Evolutionary conservation across 2,329 filamentous ascomycete species (phyloP), one percentile per base, ranked within the genome.

Genomic region (Pseudocercospora ulei): DNA sequence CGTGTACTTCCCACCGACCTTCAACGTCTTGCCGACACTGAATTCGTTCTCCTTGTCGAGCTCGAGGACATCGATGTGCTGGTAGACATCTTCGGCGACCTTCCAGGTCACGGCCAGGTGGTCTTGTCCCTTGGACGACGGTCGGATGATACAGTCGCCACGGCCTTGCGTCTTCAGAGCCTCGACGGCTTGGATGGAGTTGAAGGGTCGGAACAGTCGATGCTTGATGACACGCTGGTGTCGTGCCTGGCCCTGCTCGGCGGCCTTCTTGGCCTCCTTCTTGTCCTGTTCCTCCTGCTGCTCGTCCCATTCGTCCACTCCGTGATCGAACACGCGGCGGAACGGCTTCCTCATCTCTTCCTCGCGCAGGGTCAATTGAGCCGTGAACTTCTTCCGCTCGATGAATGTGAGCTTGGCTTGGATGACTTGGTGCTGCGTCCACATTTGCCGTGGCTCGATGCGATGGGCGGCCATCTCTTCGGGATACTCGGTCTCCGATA

Each of bases 41-140:
- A 95, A 96, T 60, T 96, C 88, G 47, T 86, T 96, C 47, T 94
- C 85, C 65, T 98, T 98, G 62, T 93, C 84, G 56, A 98, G 71
- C 65, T 98, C 90, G 24, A 98, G 72, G 20, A 98, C 88, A 62
- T 98, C 90, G 48, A 98, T 84, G 62, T 98, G 90, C 64, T 98
- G 87, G 61, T 87, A 98, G n/a, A 96, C 78, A 43, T 82, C 81
- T 59, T 96, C 86, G 1, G 85, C 81, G 8, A 98, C 87, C 68
- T 98, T 98, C 90, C 90, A 98, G 0, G 90, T 98, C 30, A 98
- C 78, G 5, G 88, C 86, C 39, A 98, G 70, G 66, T 98, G 90
- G 60, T 98, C 90, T 42, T 85, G 82, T 28, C 90, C 90, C 62
- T 93, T 94, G 17, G 86, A 94, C 1, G 86, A 95, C 3, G 90